phyloP scores from a whole-genome alignment of 345 rosid species.

The Clarkia xantiana region DNA sequence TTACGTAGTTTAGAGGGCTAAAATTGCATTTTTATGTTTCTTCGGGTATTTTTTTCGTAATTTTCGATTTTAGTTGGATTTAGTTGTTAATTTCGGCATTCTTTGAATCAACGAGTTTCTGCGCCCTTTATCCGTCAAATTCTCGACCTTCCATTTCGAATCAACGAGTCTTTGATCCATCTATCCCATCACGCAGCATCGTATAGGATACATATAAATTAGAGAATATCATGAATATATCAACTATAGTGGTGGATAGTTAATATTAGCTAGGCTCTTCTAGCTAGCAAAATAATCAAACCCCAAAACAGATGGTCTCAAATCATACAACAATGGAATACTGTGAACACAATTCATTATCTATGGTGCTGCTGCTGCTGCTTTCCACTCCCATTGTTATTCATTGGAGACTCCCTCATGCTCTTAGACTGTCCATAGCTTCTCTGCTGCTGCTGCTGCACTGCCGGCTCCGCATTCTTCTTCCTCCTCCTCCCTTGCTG shows the following conservation, averaged over 20 bases:
- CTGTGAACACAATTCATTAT: constrained; percentile 9
- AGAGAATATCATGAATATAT: no score
- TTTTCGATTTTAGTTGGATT: background rate
- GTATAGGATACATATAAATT: no score
- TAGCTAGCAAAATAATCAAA: background rate
- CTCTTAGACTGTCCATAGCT: constrained; percentile 24
- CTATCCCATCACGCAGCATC: no score
- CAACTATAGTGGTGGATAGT: no score
- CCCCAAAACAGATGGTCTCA: background rate
- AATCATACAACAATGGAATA: background rate
- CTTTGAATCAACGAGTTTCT: no score
- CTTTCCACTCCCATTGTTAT: constrained; percentile 21
- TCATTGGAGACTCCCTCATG: constrained; percentile 38
- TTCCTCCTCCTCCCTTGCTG: constrained; percentile 60
- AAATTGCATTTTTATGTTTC: no score
- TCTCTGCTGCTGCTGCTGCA: constrained; percentile 23
- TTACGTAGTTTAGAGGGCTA: no score
- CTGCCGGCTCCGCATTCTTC: constrained; percentile 35
- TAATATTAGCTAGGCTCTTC: no score
- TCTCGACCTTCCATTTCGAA: no score
- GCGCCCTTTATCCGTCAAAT: no score
- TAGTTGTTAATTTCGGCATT: no score
- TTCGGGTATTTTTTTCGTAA: constrained; percentile 5
- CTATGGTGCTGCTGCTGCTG: constrained; percentile 37
- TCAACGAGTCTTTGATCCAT: no score